Conservation (phyloP, 2,329 filamentous ascomycete genomes). For the Diaporthe citrichinensis region DNA sequence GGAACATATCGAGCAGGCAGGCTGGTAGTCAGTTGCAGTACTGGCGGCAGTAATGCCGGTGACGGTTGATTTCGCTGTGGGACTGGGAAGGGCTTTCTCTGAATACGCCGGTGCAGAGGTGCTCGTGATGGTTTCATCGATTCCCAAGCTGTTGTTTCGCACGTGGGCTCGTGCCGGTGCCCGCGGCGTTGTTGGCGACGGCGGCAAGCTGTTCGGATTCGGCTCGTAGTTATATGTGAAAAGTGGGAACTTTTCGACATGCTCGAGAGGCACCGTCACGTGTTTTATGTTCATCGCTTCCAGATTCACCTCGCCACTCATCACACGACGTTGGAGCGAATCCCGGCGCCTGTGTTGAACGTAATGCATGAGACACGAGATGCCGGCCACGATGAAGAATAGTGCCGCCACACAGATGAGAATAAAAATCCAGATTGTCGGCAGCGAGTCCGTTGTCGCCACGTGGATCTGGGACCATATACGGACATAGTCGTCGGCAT, state of each 20-base stretch:
- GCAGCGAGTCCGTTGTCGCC: conserved; percentile 65
- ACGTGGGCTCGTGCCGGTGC: conserved; percentile 39
- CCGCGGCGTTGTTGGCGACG: conserved; percentile 54
- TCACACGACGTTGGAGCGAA: conserved; percentile 77
- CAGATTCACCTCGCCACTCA: conserved; percentile 85
- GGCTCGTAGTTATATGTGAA: conserved; percentile 80
- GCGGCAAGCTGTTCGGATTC: conserved; percentile 53
- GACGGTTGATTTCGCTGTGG: conserved; percentile 42
- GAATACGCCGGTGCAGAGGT: conserved; percentile 36
- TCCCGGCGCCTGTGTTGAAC: conserved; percentile 80
- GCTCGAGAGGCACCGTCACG: conserved; percentile 79
- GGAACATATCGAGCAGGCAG: conserved; percentile 90
- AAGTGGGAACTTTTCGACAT: conserved; percentile 82
- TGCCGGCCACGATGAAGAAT: conserved; percentile 75
- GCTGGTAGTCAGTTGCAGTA: conserved; percentile 75
- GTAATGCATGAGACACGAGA: conserved; percentile 81
- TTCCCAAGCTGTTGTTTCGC: conserved; percentile 35
- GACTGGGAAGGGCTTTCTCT: conserved; percentile 45
- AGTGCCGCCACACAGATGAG: conserved; percentile 80
- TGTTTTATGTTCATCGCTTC: conserved; percentile 89
- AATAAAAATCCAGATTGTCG: conserved; percentile 86
- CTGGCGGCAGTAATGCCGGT: conserved; percentile 49
- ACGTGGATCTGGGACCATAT: conserved; percentile 70
- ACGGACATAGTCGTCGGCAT: conserved; percentile 71
- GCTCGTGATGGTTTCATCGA: conserved; percentile 21